Percentiles rank a stretch among this genome's conserved stretches.
These are phyloP conservation scores for Tulasnella sp. DNA, from an alignment of 768 basidiomycete species.

Conservation along the genomic window DNA sequence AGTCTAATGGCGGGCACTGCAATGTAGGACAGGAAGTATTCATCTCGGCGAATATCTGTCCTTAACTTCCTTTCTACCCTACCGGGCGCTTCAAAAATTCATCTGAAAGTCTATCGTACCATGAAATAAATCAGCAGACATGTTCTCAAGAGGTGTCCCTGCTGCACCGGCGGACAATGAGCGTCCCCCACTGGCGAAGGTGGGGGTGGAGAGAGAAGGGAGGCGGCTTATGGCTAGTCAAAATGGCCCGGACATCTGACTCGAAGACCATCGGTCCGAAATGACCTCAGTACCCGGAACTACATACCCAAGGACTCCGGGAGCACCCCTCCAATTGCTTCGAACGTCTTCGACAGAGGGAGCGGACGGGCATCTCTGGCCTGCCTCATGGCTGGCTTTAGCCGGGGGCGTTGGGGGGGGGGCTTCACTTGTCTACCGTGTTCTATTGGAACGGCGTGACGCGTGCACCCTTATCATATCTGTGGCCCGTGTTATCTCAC, in stretches of 20 bases:
- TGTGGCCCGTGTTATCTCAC: not conserved
- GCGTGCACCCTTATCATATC: conserved; percentile 5
- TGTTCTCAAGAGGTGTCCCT: conserved; percentile 4
- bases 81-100: conserved; percentile 6
- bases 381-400: conserved; percentile 8
- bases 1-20: conserved; percentile 10
- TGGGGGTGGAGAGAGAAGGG: not conserved
- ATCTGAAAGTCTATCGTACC: conserved; percentile 10
- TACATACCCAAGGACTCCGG: not conserved
- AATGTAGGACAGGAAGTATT: not conserved
- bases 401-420: not conserved
- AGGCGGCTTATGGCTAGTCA: not conserved
- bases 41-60: not conserved
- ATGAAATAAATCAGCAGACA: not conserved
- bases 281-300: not conserved
- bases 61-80: not conserved
- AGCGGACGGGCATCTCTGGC: not conserved
- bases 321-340: not conserved
- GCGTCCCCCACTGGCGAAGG: conserved; percentile 6
- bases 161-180: not conserved
- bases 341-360: not conserved
- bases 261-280: not conserved
- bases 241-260: conserved; percentile 11
- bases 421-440: not conserved
- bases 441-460: conserved; percentile 3